A percentile compares a stretch with the other conserved stretches of the same genome.
phyloP scores from a whole-genome alignment of 202 grass and related monocot species.

The Setaria italica region DNA sequence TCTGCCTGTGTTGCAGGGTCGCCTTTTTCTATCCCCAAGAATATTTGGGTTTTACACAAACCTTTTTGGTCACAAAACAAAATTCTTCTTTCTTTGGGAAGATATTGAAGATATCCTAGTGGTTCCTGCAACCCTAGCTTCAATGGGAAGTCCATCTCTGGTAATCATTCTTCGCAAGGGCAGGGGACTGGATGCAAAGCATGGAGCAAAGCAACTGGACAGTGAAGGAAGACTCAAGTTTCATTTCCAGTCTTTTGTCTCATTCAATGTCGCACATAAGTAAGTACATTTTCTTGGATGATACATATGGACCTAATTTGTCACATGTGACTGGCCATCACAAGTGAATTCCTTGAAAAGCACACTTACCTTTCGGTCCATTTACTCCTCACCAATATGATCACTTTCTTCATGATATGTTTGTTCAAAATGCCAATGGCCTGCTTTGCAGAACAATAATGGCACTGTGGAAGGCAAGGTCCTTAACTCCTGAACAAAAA shows the following conservation, averaged over 20 bases:
- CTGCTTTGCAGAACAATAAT: conserved; percentile 81
- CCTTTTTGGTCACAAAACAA: conserved; percentile 96
- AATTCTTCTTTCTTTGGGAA: conserved; percentile 99
- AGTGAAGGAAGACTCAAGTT: conserved; percentile 82
- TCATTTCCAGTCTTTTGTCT: conserved; percentile 98
- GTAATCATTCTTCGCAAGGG: conserved; percentile 86
- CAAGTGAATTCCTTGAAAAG: conserved; percentile 24
- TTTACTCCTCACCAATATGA: not conserved
- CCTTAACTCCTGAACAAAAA: conserved; percentile 91
- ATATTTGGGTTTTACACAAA: conserved; percentile 96
- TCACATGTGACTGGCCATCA: conserved; percentile 25
- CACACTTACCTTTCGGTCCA: not conserved
- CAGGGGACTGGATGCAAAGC: conserved; percentile 82
- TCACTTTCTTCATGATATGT: conserved; percentile 1
- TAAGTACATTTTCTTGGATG: conserved; percentile 49
- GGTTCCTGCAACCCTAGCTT: conserved; percentile 65
- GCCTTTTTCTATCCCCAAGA: conserved; percentile 96
- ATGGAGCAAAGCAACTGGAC: conserved; percentile 82
- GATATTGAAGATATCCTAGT: conserved; percentile 96
- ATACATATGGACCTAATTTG: conserved; percentile 26
- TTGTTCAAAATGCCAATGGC: conserved; percentile 24
- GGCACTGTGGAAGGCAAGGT: conserved; percentile 86
- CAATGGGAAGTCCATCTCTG: conserved; percentile 87
- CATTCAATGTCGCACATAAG: conserved; percentile 80
- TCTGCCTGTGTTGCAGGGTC: conserved; percentile 70